Percentiles rank a stretch among this genome's conserved stretches.
Evolutionary conservation across 495 filamentous ascomycete genomes (phyloP).

Genomic region (Corynascus novoguineensis): DNA sequence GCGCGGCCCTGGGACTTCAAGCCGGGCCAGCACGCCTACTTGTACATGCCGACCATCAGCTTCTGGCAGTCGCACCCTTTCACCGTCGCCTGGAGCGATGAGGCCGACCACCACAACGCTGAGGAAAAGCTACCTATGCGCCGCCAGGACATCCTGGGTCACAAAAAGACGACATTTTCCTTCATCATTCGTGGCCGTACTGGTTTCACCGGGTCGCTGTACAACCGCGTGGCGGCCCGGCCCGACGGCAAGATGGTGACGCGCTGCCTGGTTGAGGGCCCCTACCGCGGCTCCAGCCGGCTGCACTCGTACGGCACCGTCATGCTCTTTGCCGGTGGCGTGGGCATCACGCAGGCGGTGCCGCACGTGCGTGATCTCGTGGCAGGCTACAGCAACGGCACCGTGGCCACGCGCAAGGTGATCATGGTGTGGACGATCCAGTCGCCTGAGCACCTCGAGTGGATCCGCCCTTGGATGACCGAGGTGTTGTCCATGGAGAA

Average conservation of each 20-base stretch:
- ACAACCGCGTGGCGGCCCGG: conserved; percentile 56
- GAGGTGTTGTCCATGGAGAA: conserved; percentile 78
- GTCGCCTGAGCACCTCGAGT: conserved; percentile 80
- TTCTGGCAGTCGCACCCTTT: conserved; percentile 67
- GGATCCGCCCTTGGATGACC: conserved; percentile 96
- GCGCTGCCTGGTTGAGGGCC: conserved; percentile 69
- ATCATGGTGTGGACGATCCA: conserved; percentile 89
- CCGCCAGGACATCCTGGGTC: conserved; percentile 51
- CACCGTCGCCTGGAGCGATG: conserved; percentile 60
- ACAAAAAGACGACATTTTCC: conserved; percentile 61
- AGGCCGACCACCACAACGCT: conserved; percentile 37
- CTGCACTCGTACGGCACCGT: conserved; percentile 79
- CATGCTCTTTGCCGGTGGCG: conserved; percentile 78
- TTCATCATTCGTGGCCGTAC: conserved; percentile 73
- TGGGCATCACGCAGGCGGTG: conserved; percentile 85
- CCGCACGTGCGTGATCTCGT: conserved; percentile 72
- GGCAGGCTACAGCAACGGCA: conserved; percentile 58
- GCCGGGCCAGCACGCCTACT: conserved; percentile 73
- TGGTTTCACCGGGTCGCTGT: conserved; percentile 76
- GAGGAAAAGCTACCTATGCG: conserved; percentile 51
- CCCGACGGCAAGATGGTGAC: conserved; percentile 56
- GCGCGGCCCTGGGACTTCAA: conserved; percentile 68
- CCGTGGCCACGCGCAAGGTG: conserved; percentile 71
- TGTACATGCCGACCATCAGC: conserved; percentile 72
- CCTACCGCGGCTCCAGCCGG: conserved; percentile 65